These are phyloP conservation scores for Camellia oleifera DNA, from an alignment of 179 eudicot species.

Conservation along the genomic window DNA sequence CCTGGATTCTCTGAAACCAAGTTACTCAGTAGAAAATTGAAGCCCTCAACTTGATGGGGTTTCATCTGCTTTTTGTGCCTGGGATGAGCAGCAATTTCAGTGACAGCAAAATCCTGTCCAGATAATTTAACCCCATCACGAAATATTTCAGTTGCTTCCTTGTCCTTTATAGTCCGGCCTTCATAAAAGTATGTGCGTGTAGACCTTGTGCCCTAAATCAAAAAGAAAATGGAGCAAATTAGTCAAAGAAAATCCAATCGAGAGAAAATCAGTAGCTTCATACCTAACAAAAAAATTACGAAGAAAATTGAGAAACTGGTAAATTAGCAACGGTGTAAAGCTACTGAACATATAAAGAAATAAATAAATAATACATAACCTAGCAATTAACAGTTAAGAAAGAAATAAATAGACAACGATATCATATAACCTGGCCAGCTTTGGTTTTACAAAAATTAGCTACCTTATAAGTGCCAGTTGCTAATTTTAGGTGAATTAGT, in stretches of 20 bases:
- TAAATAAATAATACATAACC: too few relatives aligned
- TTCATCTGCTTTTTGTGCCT: slow-evolving; percentile 88
- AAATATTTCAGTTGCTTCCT: slow-evolving; percentile 18
- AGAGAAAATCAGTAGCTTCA: not conserved
- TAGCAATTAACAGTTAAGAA: not conserved
- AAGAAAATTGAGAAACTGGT: not conserved
- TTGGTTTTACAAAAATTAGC: not conserved
- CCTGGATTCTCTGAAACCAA: slow-evolving; percentile 78
- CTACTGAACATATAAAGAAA: not conserved
- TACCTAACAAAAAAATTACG: too few relatives aligned
- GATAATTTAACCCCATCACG: slow-evolving; percentile 43
- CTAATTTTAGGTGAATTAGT: not conserved
- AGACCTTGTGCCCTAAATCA: slow-evolving; percentile 28
- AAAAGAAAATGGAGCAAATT: slow-evolving; percentile 12
- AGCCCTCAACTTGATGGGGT: slow-evolving; percentile 89
- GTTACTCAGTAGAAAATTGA: slow-evolving; percentile 82
- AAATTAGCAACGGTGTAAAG: not conserved
- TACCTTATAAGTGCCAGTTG: not conserved
- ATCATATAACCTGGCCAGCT: not conserved
- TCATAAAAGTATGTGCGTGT: slow-evolving; percentile 37
- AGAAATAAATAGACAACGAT: too few relatives aligned
- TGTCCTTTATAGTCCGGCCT: slow-evolving; percentile 20
- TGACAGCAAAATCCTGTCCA: slow-evolving; percentile 41
- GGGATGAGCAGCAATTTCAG: slow-evolving; percentile 75
- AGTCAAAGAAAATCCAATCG: not conserved